Conservation (phyloP, 106 monocot genomes). For the Acanthochlamys bracteata region DNA sequence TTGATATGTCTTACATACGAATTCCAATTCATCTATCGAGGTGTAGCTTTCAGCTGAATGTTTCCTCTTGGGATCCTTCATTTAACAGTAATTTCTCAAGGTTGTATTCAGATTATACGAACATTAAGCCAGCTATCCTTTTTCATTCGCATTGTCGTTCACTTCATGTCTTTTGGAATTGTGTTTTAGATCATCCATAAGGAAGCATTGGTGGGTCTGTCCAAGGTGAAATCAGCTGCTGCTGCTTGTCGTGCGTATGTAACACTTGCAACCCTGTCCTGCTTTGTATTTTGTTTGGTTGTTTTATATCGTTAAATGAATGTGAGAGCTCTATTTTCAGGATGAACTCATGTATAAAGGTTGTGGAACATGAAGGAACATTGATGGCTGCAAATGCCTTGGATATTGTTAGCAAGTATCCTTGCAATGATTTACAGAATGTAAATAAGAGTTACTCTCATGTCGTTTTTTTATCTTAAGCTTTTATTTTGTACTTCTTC, state of each 20-base stretch:
- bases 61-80: no score
- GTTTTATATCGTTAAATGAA: background rate
- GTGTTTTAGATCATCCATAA: conserved; percentile 68
- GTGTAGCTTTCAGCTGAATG: no score
- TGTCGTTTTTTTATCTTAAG: background rate
- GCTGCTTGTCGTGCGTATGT: conserved; percentile 85
- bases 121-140: no score
- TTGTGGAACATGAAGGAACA: conserved; percentile 75
- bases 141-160: no score
- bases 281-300: background rate
- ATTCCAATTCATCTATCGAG: no score
- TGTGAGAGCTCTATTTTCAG: conserved; percentile 22
- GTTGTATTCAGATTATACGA: no score
- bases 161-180: background rate
- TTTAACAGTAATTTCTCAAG: no score
- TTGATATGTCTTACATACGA: no score
- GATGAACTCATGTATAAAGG: conserved; percentile 80
- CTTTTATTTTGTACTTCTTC: no score
- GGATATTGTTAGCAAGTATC: conserved; percentile 90
- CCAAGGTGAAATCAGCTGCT: conserved; percentile 91
- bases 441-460: background rate
- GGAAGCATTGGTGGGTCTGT: conserved; percentile 72
- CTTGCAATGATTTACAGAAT: conserved; percentile 16
- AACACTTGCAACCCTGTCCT: conserved; percentile 11
- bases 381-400: conserved; percentile 73